These are phyloP conservation scores for Adansonia digitata DNA, from an alignment of 345 rosid species.

Conservation along the genomic window DNA sequence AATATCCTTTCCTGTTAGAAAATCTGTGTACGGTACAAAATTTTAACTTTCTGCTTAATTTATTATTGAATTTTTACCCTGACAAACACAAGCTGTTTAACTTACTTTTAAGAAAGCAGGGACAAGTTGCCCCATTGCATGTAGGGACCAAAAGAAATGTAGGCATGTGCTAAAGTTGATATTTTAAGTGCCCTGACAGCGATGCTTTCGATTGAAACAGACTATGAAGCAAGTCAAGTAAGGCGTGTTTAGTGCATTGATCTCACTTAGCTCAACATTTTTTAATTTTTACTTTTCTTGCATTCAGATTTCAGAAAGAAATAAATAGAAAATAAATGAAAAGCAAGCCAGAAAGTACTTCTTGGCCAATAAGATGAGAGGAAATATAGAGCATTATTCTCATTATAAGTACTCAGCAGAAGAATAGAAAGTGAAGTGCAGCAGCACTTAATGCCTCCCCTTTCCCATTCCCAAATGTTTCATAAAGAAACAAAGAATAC, in stretches of 20 bases:
- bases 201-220: neutral
- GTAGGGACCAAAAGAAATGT: constrained; percentile 16
- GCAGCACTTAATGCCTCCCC: too few relatives aligned
- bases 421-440: neutral
- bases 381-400: neutral
- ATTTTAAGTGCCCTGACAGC: neutral
- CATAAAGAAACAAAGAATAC: too few relatives aligned
- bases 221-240: too few relatives aligned
- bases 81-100: neutral
- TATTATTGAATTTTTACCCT: neutral
- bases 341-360: neutral
- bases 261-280: too few relatives aligned
- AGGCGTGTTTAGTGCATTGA: too few relatives aligned
- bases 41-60: neutral
- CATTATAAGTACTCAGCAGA: neutral
- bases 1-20: neutral
- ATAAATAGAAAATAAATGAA: too few relatives aligned
- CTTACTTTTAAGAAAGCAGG: neutral
- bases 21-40: neutral
- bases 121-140: neutral
- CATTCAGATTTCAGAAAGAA: too few relatives aligned
- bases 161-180: neutral
- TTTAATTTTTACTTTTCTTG: too few relatives aligned
- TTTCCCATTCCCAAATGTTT: too few relatives aligned
- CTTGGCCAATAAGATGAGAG: constrained; percentile 1